Conservation (phyloP, 1,284 basidiomycete genomes). For the Microbotryomycetes sp. region DNA sequence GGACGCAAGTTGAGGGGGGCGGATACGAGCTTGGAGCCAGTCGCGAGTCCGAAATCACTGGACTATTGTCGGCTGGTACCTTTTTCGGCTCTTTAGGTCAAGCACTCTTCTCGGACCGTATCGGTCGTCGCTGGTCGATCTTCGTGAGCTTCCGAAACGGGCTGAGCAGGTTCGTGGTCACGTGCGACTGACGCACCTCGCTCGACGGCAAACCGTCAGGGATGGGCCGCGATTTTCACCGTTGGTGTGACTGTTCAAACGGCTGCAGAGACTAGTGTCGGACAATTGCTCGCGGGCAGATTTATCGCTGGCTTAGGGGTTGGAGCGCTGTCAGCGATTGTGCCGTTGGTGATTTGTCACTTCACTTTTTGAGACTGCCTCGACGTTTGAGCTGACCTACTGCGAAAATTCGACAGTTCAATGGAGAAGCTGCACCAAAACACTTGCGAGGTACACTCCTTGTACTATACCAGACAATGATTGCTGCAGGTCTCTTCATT, state of each 20-base stretch:
- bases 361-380: too few relatives aligned
- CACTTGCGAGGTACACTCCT: slow-evolving; percentile 64
- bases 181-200: slow-evolving; percentile 21
- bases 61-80: slow-evolving; percentile 65
- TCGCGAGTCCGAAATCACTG: slow-evolving; percentile 68
- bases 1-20: slow-evolving; percentile 51
- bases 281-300: slow-evolving; percentile 60
- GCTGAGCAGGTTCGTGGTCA: neutral
- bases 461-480: slow-evolving; percentile 68
- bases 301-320: slow-evolving; percentile 68
- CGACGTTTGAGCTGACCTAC: slow-evolving; percentile 49
- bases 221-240: slow-evolving; percentile 58
- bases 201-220: slow-evolving; percentile 68
- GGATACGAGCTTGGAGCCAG: slow-evolving; percentile 53
- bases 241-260: slow-evolving; percentile 65
- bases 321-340: slow-evolving; percentile 60
- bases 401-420: slow-evolving; percentile 72
- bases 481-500: slow-evolving; percentile 61
- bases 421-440: slow-evolving; percentile 71
- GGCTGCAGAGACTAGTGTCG: slow-evolving; percentile 55
- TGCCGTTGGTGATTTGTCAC: too few relatives aligned
- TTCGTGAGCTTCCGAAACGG: neutral
- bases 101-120: slow-evolving; percentile 66
- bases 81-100: slow-evolving; percentile 61
- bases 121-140: slow-evolving; percentile 49